These are phyloP conservation scores for Tremella mesenterica DNA, from an alignment of 768 basidiomycete species.

Conservation along the genomic window DNA sequence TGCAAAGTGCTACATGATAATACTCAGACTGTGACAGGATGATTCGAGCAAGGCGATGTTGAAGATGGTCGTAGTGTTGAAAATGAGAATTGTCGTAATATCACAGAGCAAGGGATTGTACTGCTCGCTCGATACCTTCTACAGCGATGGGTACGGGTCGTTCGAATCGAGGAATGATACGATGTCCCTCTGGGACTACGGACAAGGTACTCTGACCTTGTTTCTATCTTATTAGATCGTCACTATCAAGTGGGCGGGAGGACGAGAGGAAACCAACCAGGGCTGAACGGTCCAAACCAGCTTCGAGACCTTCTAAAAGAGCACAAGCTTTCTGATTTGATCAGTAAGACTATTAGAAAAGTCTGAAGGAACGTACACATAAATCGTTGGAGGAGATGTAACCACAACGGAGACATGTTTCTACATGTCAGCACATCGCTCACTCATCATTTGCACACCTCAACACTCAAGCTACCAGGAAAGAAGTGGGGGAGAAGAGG, in stretches of 20 bases:
- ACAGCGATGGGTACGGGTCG: slow-evolving; percentile 3
- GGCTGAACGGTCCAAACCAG: slow-evolving; percentile 55
- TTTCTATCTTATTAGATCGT: slow-evolving; percentile 50
- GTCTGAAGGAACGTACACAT: slow-evolving; percentile 29
- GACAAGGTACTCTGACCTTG: slow-evolving; percentile 56
- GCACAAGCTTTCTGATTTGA: slow-evolving; percentile 58
- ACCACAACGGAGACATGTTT: slow-evolving; percentile 83
- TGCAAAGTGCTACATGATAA: not conserved
- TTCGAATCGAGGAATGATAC: slow-evolving; percentile 57
- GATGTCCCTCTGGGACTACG: slow-evolving; percentile 56
- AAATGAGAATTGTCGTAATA: not conserved
- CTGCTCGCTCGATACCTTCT: slow-evolving; percentile 30
- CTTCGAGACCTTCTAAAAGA: slow-evolving; percentile 78
- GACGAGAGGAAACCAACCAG: slow-evolving; percentile 31
- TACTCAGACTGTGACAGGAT: not conserved
- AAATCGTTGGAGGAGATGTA: slow-evolving; percentile 95
- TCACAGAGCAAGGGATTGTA: slow-evolving; percentile 25
- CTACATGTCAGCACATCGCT: slow-evolving; percentile 47
- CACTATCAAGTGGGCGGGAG: slow-evolving; percentile 1
- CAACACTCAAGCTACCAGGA: no score
- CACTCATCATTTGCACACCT: slow-evolving; percentile 2
- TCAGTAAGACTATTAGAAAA: not conserved
- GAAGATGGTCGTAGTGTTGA: not conserved
- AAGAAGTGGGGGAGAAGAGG: no score
- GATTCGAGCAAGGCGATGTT: not conserved